These are phyloP conservation scores for Epichloe hybrida DNA, from an alignment of 2,329 filamentous ascomycete genomes.

Conservation along the genomic window DNA sequence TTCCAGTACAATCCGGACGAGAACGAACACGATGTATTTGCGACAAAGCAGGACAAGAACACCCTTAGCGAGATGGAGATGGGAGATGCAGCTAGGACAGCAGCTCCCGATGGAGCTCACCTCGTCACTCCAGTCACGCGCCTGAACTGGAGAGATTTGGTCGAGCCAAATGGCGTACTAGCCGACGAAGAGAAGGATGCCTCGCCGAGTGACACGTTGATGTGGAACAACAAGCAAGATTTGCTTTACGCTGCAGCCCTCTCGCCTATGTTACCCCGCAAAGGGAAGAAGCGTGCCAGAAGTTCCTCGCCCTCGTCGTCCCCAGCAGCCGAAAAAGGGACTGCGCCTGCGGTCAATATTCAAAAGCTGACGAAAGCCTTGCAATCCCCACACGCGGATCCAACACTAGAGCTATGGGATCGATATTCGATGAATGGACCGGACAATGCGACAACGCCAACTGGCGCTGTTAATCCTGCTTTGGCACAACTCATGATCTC, in stretches of 20 bases:
- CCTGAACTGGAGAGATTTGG: conserved; percentile 45
- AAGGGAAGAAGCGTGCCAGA: conserved; percentile 51
- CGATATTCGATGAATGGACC: conserved; percentile 44
- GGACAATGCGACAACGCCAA: conserved; percentile 28
- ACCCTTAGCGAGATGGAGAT: conserved; percentile 9
- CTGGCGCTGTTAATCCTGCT: conserved; percentile 38
- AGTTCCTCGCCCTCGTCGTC: conserved; percentile 64
- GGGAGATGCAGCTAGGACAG: conserved; percentile 8
- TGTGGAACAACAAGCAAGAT: conserved; percentile 43
- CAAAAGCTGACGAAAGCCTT: conserved; percentile 44
- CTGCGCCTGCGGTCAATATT: conserved; percentile 38
- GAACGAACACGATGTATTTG: conserved; percentile 9
- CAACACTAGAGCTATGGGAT: conserved; percentile 65
- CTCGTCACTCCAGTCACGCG: conserved; percentile 34
- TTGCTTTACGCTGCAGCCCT: conserved; percentile 25
- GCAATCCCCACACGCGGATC: conserved; percentile 56
- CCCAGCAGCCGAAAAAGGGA: conserved; percentile 36
- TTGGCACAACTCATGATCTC: conserved; percentile 55
- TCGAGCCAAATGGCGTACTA: conserved; percentile 28
- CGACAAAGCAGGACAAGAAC: background rate
- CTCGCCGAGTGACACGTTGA: conserved; percentile 47
- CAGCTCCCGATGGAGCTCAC: background rate
- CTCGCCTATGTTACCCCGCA: conserved; percentile 35
- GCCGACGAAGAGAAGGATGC: conserved; percentile 31
- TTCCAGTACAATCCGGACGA: conserved; percentile 28